A percentile compares a stretch with the other conserved stretches of the same genome.
Evolutionary conservation across 129 eudicot genomes (phyloP).

Genomic region (Ambrosia artemisiifolia): DNA sequence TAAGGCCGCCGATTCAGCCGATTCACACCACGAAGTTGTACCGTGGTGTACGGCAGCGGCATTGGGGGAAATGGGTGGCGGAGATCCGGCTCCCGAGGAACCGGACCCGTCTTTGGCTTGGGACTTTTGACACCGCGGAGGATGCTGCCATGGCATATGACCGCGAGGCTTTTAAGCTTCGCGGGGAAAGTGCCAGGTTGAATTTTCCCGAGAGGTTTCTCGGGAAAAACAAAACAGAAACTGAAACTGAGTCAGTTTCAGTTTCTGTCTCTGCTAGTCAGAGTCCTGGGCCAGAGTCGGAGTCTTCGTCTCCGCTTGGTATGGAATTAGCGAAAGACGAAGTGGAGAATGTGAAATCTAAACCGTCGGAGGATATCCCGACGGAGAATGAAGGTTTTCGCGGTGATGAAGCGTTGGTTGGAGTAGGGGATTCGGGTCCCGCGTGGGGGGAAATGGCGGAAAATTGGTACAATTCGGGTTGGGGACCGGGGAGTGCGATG

Average conservation of each 20-base stretch:
- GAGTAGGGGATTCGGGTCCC: conserved; percentile 30
- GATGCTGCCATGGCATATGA: conserved; percentile 95
- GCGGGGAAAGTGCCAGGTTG: conserved; percentile 79
- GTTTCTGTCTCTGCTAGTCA: conserved; percentile 15
- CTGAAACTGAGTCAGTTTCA: neutral
- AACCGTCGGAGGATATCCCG: conserved; percentile 25
- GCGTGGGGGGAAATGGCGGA: conserved; percentile 76
- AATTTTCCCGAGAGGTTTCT: conserved; percentile 76
- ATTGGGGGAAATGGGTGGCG: conserved; percentile 99
- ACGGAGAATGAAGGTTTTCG: conserved; percentile 27
- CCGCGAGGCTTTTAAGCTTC: conserved; percentile 72
- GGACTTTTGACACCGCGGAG: conserved; percentile 86
- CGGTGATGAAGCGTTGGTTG: neutral
- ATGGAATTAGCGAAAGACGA: conserved; percentile 13
- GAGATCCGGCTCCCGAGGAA: conserved; percentile 84
- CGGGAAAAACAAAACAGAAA: conserved; percentile 30
- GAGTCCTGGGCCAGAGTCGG: conserved; percentile 22
- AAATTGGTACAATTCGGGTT: conserved; percentile 68
- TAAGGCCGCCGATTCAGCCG: conserved; percentile 52
- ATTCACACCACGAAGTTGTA: conserved; percentile 59
- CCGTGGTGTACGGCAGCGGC: conserved; percentile 89
- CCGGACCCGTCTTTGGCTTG: conserved; percentile 89
- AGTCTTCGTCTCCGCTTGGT: conserved; percentile 20
- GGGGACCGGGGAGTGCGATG: conserved; percentile 93
- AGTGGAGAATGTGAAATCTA: conserved; percentile 13